Evolutionary conservation across 257 asterid genomes (phyloP).

Genomic region (Solanum sejunctum): DNA sequence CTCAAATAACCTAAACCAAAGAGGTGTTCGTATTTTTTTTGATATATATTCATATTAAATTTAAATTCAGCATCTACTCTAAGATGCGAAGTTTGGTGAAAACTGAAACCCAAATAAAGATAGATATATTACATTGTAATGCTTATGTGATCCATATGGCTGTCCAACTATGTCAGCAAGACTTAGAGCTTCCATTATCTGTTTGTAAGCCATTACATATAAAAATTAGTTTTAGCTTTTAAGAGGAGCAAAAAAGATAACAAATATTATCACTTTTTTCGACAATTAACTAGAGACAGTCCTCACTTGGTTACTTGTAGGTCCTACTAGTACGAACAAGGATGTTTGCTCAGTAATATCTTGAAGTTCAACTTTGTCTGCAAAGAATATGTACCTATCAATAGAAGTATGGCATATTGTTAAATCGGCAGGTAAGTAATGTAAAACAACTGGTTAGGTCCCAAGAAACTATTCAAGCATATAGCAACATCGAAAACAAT

Average conservation of each 20-base stretch:
- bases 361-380: conserved; percentile 87
- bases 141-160: conserved; percentile 86
- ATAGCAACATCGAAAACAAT: neutral
- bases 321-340: conserved; percentile 74
- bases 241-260: conserved; percentile 6
- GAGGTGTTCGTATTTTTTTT: neutral
- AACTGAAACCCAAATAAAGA: neutral
- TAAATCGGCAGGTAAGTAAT: neutral
- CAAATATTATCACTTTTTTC: neutral
- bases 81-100: neutral
- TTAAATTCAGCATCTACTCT: neutral
- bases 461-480: neutral
- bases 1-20: neutral
- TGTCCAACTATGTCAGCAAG: conserved; percentile 68
- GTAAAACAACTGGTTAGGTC: neutral
- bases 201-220: conserved; percentile 21
- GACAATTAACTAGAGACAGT: neutral
- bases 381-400: conserved; percentile 76
- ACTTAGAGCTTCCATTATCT: conserved; percentile 70
- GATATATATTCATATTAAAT: neutral
- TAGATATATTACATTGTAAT: conserved; percentile 59
- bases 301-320: conserved; percentile 58
- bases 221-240: neutral
- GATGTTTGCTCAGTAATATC: conserved; percentile 73
- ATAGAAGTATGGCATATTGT: conserved; percentile 1